Percentiles rank a stretch among this genome's conserved stretches.
phyloP scores from a whole-genome alignment of 2,329 filamentous ascomycete species.

The Pseudocercospora musae region DNA sequence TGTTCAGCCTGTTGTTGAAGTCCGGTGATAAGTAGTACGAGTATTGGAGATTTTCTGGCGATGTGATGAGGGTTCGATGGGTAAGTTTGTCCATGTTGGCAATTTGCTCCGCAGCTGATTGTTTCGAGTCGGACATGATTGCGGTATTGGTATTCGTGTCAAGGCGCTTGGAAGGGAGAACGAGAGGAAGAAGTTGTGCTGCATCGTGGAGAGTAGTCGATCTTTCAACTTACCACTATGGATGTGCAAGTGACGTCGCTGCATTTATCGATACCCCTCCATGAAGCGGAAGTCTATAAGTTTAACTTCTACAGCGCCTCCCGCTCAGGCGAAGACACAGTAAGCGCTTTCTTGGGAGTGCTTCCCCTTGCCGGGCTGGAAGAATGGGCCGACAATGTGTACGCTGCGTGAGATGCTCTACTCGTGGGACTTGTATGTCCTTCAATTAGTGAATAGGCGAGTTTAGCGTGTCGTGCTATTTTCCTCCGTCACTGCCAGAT shows the following conservation, averaged over 20 bases:
- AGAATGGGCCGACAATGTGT: neutral
- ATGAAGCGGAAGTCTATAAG: neutral
- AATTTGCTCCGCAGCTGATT: conserved; percentile 11
- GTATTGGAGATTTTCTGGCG: conserved; percentile 29
- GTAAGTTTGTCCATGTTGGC: conserved; percentile 27
- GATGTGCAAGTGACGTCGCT: neutral
- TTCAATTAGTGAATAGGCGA: neutral
- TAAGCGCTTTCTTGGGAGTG: neutral
- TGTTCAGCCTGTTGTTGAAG: conserved; percentile 23
- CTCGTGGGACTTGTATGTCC: neutral
- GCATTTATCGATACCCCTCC: neutral
- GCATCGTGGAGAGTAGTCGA: neutral
- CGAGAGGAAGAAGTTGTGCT: neutral
- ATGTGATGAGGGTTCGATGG: conserved; percentile 26
- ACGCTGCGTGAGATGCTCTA: neutral
- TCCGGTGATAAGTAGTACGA: conserved; percentile 31
- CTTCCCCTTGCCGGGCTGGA: neutral
- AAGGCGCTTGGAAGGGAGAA: neutral
- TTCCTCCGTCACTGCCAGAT: neutral
- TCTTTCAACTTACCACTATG: neutral
- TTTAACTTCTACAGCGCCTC: neutral
- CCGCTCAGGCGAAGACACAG: neutral
- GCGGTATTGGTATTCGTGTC: neutral
- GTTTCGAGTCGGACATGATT: neutral
- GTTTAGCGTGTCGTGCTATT: neutral